Evolutionary conservation across 306 rosid species (phyloP).

Genomic region (barrel medic (Medicago truncatula)): MtrunA17r5.0-ANR NC_053048.1:51551001-51551500

Average conservation of each 20-base stretch:
- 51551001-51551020: slow-evolving; percentile 46
- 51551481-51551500: slow-evolving; percentile 31
- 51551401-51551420: background rate
- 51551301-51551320: background rate
- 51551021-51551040: slow-evolving; percentile 7
- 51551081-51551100: slow-evolving; percentile 8
- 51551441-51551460: slow-evolving; percentile 9
- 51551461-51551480: slow-evolving; percentile 20
- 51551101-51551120: slow-evolving; percentile 39
- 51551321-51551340: background rate
- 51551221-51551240: background rate
- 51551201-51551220: background rate
- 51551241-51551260: background rate
- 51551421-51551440: slow-evolving; percentile 39
- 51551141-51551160: slow-evolving; percentile 19
- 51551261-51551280: background rate
- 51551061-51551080: background rate
- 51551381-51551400: background rate
- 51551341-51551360: background rate
- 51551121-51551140: slow-evolving; percentile 20
- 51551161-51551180: slow-evolving; percentile 22
- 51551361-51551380: background rate
- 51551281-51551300: too few species aligned
- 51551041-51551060: background rate
- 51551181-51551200: slow-evolving; percentile 17